A percentile compares a stretch with the other conserved stretches of the same genome.
Evolutionary conservation across 2,329 filamentous ascomycete genomes (phyloP).

Genomic region (Fusarium newnesense): DNA sequence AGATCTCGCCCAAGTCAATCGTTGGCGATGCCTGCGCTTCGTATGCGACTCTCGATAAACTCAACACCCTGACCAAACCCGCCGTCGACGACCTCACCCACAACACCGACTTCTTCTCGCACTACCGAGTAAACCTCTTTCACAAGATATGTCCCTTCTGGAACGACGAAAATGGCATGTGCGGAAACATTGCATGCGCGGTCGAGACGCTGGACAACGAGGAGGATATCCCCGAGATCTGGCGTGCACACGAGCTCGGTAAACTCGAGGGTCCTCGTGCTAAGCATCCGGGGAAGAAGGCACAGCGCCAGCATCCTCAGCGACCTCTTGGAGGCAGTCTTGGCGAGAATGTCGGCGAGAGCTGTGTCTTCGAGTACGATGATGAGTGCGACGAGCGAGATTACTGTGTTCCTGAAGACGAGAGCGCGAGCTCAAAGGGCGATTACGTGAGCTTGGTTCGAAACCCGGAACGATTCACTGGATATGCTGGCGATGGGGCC

Average conservation of each 20-base stretch:
- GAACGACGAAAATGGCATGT: constrained; percentile 92
- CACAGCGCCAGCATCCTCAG: constrained; percentile 76
- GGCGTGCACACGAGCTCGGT: constrained; percentile 90
- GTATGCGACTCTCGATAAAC: constrained; percentile 85
- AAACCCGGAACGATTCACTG: constrained; percentile 96
- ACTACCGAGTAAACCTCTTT: constrained; percentile 95
- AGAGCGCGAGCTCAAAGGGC: constrained; percentile 84
- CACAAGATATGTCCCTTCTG: constrained; percentile 97
- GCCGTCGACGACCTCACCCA: constrained; percentile 82
- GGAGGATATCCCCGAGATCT: constrained; percentile 89
- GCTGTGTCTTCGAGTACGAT: constrained; percentile 96
- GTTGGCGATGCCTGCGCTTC: constrained; percentile 95
- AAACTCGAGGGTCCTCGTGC: constrained; percentile 92
- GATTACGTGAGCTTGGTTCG: constrained; percentile 95
- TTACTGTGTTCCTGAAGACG: constrained; percentile 96
- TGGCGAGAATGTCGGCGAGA: constrained; percentile 89
- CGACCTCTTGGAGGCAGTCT: constrained; percentile 83
- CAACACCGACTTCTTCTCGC: constrained; percentile 96
- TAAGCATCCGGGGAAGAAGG: constrained; percentile 82
- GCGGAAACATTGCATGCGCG: constrained; percentile 95
- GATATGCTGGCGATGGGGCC: constrained; percentile 85
- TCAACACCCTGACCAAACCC: constrained; percentile 82
- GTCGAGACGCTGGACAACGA: constrained; percentile 96
- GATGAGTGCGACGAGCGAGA: constrained; percentile 97
- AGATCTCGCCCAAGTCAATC: constrained; percentile 90